phyloP scores from a whole-genome alignment of 805 yeast species.

The Huiozyma sinensis region DNA sequence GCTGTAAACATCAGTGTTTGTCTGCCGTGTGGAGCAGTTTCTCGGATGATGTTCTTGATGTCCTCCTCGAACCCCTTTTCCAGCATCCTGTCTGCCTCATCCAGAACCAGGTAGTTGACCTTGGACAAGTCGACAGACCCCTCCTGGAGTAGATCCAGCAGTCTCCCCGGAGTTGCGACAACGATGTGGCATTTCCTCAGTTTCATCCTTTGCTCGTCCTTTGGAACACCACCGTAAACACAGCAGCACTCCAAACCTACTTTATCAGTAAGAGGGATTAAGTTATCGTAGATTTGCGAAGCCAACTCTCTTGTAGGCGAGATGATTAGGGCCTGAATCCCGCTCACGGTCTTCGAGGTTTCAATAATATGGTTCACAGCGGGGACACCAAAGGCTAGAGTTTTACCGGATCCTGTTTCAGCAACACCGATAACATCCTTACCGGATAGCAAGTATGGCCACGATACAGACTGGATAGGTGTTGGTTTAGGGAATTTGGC shows the following conservation, averaged over 20 bases:
- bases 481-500: conserved; percentile 80
- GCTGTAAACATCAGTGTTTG: conserved; percentile 98
- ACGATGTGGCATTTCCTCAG: conserved; percentile 64
- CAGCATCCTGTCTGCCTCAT: conserved; percentile 98
- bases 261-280: conserved; percentile 49
- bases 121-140: conserved; percentile 61
- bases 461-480: conserved; percentile 87
- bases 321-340: conserved; percentile 68
- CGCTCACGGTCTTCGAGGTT: conserved; percentile 25
- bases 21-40: conserved; percentile 42
- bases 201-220: conserved; percentile 74
- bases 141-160: conserved; percentile 81
- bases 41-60: conserved; percentile 69
- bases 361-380: conserved; percentile 63
- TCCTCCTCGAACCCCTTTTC: conserved; percentile 98
- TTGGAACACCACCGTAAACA: conserved; percentile 95
- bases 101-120: conserved; percentile 75
- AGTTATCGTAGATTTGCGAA: conserved; percentile 80
- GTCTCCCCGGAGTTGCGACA: conserved; percentile 97
- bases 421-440: conserved; percentile 94
- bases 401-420: conserved; percentile 96
- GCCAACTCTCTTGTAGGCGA: conserved; percentile 98
- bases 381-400: conserved; percentile 95
- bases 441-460: conserved; percentile 78
- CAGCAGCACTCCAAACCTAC: conserved; percentile 65